Evolutionary conservation across 139 green algal species (phyloP).

Genomic region (Picochlorum sp.): DNA sequence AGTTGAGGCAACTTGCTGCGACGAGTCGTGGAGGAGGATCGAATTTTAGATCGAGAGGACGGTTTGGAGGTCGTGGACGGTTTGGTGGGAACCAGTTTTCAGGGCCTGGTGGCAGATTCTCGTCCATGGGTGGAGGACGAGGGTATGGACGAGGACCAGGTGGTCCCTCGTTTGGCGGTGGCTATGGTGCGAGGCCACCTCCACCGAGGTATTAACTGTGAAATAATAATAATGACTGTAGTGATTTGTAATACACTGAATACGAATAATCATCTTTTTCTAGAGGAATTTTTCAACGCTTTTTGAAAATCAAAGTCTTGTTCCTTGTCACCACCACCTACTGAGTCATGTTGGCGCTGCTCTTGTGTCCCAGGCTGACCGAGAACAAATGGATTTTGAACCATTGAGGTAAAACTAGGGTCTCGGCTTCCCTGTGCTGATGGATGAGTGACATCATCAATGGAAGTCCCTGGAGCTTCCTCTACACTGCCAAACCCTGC

Average conservation of each 20-base stretch:
- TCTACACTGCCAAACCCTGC: not conserved
- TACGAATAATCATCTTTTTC: no score
- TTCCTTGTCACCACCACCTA: no score
- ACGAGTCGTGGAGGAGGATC: conserved; percentile 30
- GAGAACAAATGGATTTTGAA: not conserved
- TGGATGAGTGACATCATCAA: not conserved
- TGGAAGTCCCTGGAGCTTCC: not conserved
- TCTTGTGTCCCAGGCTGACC: no score
- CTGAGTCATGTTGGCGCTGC: no score
- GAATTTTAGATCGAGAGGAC: conserved; percentile 2
- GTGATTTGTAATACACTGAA: no score
- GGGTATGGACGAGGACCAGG: conserved; percentile 7
- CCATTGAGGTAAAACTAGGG: conserved; percentile 5
- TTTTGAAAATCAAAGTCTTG: no score
- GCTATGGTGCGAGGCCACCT: no score
- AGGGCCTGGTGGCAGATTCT: not conserved
- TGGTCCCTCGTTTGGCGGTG: no score
- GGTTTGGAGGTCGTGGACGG: conserved; percentile 17
- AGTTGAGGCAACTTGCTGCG: conserved; percentile 34
- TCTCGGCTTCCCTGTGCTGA: conserved; percentile 1
- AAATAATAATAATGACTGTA: no score
- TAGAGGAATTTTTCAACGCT: no score
- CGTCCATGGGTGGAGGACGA: not conserved
- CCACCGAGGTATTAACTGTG: no score
- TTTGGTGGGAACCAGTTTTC: not conserved